Evolutionary conservation across 192 early-diverging fungal species (phyloP), one percentile per base, ranked within the genome.

Genomic region (Rhizophagus sp.): DNA sequence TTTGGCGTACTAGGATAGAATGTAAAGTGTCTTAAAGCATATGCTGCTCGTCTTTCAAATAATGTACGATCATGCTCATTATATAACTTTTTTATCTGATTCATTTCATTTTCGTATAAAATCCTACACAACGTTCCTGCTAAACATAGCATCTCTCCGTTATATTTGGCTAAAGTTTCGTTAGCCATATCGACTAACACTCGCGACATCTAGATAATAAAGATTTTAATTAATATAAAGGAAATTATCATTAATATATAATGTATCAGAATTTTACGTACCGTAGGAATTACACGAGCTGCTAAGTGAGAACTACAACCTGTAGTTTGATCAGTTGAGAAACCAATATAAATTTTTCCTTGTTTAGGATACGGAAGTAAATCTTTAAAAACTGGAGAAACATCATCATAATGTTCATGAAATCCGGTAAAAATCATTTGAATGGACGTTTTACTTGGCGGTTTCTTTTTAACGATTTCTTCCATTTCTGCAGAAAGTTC

Each of bases 131-230:
- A 82, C 27, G 94, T 82, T 22, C 94, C 95, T 27, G 90, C 90
- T 82, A 93, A 88, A 19, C 88, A 77, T 10, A 96, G 81, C 10
- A 97, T 76, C 52, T 97, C 94, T 77, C 90, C 87, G 81, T 97
- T 97, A 92, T 93, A 97, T 34, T 88, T 79, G 65, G 89, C 89
- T 2, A 97, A 86, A 15, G 87, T 87, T n/a, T 89, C 88, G 83
- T 97, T 95, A 11, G 94, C 95, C 88, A 97, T 96, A 71, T 97
- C 96, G 24, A 97, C 90, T 12, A 85, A 89, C 82, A 96, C 96
- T 69, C 96, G 90, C 78, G 96, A 95, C 49, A 50, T 17, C 49
- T 50, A 50, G 15, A 50, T 50, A 50, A 17, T 17, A 50, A 3
- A 50, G 17, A 1, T 3, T 15, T 3, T 4, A 50, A 50, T 4